Percentiles rank a stretch among this genome's conserved stretches.
These are phyloP conservation scores for Nakazawaea anatomiae DNA, from an alignment of 805 yeast species.

Conservation along the genomic window DNA sequence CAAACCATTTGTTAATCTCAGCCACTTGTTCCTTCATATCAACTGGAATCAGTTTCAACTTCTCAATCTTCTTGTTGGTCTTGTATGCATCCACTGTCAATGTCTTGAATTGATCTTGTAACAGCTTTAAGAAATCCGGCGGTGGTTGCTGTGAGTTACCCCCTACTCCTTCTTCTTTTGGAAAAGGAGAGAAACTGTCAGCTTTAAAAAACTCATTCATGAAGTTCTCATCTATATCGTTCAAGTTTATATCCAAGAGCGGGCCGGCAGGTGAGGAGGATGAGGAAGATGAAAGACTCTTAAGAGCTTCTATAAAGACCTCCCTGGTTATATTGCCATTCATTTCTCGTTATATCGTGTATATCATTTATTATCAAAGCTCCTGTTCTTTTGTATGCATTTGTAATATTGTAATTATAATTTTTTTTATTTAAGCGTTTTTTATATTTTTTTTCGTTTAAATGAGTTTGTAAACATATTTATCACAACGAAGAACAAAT, in stretches of 20 bases:
- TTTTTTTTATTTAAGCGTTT: too few species aligned
- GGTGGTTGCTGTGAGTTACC: not conserved
- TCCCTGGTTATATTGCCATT: not conserved
- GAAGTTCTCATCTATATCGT: not conserved
- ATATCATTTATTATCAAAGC: not conserved
- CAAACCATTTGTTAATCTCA: not conserved
- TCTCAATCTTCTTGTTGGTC: not conserved
- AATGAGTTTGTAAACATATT: too few species aligned
- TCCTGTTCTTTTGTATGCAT: not conserved
- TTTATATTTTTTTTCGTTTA: not conserved
- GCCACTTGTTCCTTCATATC: not conserved
- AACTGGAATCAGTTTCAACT: not conserved
- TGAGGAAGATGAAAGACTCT: not conserved
- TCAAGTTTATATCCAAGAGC: not conserved
- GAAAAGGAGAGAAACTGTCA: not conserved
- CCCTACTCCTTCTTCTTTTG: not conserved
- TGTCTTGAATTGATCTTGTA: not conserved
- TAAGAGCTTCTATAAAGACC: not conserved
- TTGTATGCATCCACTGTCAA: not conserved
- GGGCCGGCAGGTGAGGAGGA: not conserved
- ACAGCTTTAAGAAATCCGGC: not conserved
- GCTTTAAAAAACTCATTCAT: slow-evolving; percentile 1
- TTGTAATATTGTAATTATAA: not conserved
- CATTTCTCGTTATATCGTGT: not conserved
- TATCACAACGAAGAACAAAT: too few species aligned